Percentiles rank a stretch among this genome's conserved stretches.
These are phyloP conservation scores for Gynostemma pentaphyllum DNA, from an alignment of 306 rosid species.

Conservation along the genomic window DNA sequence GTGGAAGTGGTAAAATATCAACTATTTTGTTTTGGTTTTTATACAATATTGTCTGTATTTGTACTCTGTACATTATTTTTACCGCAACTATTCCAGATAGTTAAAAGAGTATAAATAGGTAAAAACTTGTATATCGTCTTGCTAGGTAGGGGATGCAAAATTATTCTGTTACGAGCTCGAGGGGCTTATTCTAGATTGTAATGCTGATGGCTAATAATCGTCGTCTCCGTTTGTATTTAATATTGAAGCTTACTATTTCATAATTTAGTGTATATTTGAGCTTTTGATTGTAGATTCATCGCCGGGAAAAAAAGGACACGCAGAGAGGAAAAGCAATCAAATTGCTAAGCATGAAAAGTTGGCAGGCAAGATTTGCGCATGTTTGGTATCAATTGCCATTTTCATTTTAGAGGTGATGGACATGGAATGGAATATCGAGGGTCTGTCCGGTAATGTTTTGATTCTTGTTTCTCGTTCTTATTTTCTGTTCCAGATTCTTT, in stretches of 20 bases:
- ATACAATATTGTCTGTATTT: neutral
- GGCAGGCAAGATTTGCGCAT: neutral
- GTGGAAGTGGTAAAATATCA: slow-evolving; percentile 5
- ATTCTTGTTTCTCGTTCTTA: too few relatives aligned
- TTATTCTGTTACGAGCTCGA: neutral
- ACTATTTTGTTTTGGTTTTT: neutral
- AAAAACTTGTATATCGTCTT: neutral
- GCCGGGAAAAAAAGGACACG: neutral
- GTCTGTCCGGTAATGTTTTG: too few relatives aligned
- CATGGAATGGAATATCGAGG: too few relatives aligned
- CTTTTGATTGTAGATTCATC: slow-evolving; percentile 2
- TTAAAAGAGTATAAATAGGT: neutral
- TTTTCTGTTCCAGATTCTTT: too few relatives aligned
- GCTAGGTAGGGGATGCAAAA: slow-evolving; percentile 3
- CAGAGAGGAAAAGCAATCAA: neutral
- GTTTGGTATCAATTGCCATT: neutral
- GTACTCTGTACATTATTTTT: slow-evolving; percentile 4
- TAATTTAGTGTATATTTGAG: neutral
- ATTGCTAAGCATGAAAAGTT: neutral
- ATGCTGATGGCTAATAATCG: neutral
- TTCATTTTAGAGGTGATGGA: too few relatives aligned
- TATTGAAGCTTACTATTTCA: neutral
- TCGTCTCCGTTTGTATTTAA: neutral
- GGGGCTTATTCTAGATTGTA: slow-evolving; percentile 4
- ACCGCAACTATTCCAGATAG: neutral